phyloP scores from a whole-genome alignment of 306 rosid genomes.

The Notholithocarpus densiflorus region DNA sequence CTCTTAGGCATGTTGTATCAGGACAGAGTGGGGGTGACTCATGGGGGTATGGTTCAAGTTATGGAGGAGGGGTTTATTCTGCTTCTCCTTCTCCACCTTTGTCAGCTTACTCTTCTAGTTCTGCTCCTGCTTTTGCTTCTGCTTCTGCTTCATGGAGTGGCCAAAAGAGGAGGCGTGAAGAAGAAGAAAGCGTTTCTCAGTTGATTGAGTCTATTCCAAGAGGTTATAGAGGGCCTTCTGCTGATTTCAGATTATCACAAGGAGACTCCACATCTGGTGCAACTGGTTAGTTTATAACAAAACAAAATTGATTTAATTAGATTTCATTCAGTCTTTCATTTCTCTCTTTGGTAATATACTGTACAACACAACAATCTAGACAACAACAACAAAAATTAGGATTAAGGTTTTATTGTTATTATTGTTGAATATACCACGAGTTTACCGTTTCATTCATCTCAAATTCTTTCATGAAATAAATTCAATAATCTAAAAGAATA shows the following conservation, averaged over 20 bases:
- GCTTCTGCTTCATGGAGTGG: constrained; percentile 38
- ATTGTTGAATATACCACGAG: too few species aligned
- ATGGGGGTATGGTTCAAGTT: constrained; percentile 35
- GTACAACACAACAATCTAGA: background rate
- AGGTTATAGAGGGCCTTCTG: constrained; percentile 23
- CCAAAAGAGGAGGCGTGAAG: constrained; percentile 68
- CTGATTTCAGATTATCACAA: constrained; percentile 29
- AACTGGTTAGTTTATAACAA: constrained; percentile 2
- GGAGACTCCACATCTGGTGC: constrained; percentile 48
- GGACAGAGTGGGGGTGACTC: constrained; percentile 32
- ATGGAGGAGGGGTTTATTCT: constrained; percentile 23
- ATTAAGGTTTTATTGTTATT: too few species aligned
- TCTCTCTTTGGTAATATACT: background rate
- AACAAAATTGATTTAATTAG: background rate
- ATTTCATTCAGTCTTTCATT: background rate
- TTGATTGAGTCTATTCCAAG: constrained; percentile 21
- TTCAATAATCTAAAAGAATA: background rate
- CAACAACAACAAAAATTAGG: too few species aligned
- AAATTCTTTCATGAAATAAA: background rate
- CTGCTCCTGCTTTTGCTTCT: constrained; percentile 25
- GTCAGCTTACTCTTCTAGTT: constrained; percentile 26
- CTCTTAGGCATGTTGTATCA: constrained; percentile 57
- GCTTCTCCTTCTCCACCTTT: constrained; percentile 25
- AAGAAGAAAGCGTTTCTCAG: constrained; percentile 24
- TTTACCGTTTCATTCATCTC: background rate